A percentile compares a stretch with the other conserved stretches of the same genome.
phyloP scores from a whole-genome alignment of 192 early-diverging fungal species.

The Rhizophagus sp. region DNA sequence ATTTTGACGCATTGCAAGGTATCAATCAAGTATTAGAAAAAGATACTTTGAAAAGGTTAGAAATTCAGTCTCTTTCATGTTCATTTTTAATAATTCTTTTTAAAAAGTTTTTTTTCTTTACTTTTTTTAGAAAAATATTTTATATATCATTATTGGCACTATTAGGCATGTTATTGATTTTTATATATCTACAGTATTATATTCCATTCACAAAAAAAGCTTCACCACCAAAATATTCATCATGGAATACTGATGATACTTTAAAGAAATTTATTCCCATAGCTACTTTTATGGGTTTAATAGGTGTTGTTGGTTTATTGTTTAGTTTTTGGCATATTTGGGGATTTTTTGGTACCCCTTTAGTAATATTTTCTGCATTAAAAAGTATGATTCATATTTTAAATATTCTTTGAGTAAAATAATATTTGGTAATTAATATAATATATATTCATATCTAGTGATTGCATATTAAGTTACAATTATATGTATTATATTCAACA shows the following conservation, averaged over 20 bases:
- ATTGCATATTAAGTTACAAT: too few relatives aligned
- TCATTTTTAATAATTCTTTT: background rate
- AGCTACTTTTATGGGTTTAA: background rate
- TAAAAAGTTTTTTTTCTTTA: background rate
- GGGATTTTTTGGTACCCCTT: constrained; percentile 10
- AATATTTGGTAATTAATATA: too few relatives aligned
- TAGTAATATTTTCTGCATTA: background rate
- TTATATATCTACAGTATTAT: constrained; percentile 1
- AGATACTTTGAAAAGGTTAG: background rate
- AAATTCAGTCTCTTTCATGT: too few relatives aligned
- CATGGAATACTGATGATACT: background rate
- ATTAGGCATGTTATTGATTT: background rate
- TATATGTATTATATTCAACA: too few relatives aligned
- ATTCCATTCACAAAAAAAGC: background rate
- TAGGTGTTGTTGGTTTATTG: background rate
- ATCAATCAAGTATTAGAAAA: background rate
- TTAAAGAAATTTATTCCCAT: constrained; percentile 20
- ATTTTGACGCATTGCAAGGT: background rate
- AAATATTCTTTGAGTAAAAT: background rate
- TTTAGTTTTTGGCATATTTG: constrained; percentile 8
- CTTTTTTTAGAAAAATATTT: background rate
- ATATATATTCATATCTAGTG: too few relatives aligned
- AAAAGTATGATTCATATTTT: background rate
- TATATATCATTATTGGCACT: background rate
- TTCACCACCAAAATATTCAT: constrained; percentile 6